Conservation (phyloP, 1,139 yeast genomes). For the Candida dubliniensis region DNA sequence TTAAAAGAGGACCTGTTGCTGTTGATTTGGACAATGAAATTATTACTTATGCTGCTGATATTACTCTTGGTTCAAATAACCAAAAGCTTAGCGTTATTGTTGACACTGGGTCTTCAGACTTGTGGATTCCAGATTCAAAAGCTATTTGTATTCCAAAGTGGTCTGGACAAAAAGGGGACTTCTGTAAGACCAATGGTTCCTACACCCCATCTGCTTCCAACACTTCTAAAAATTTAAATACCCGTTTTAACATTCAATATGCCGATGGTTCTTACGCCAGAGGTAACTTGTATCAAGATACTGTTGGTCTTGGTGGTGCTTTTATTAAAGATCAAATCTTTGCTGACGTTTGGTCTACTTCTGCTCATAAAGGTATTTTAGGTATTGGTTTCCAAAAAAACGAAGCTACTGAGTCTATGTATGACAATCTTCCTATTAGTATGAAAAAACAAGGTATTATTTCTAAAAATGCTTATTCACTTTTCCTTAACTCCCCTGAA, state of each 20-base stretch:
- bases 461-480: conserved; percentile 36
- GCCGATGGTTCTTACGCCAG: conserved; percentile 30
- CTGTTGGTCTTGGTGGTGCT: conserved; percentile 14
- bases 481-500: conserved; percentile 26
- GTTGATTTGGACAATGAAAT: conserved; percentile 1
- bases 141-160: conserved; percentile 16
- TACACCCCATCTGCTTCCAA: background rate
- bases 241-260: conserved; percentile 7
- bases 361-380: conserved; percentile 17
- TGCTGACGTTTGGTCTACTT: conserved; percentile 16
- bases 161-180: conserved; percentile 1
- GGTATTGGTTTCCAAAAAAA: conserved; percentile 22
- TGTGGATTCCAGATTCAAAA: conserved; percentile 29
- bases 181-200: conserved; percentile 1
- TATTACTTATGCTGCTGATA: background rate
- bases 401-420: conserved; percentile 15
- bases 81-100: conserved; percentile 11
- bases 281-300: conserved; percentile 56
- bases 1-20: background rate
- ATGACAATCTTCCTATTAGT: conserved; percentile 33
- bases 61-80: conserved; percentile 7
- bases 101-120: conserved; percentile 35
- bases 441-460: conserved; percentile 46
- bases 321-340: conserved; percentile 13
- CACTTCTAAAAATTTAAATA: conserved; percentile 7